Conservation (phyloP, 768 basidiomycete species). For the Suillus clintonianus region DNA sequence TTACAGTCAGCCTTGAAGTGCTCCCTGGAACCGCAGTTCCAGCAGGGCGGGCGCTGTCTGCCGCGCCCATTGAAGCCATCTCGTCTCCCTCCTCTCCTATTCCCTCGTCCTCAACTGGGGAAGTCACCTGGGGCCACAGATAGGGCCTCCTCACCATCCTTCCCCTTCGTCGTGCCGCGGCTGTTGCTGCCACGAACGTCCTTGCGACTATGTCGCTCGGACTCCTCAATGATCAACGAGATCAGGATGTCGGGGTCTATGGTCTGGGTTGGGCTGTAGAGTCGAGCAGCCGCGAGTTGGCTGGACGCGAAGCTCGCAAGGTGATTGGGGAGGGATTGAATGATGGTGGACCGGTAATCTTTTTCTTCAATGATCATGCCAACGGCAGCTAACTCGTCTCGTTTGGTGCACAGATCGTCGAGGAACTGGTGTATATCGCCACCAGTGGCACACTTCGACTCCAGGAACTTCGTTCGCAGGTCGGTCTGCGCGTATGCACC, state of each 20-base stretch:
- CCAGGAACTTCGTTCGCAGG: not conserved
- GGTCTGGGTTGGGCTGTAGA: not conserved
- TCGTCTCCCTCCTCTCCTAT: too few species aligned
- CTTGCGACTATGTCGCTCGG: too few species aligned
- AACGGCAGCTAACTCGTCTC: not conserved
- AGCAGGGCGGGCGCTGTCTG: too few species aligned
- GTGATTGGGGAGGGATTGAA: not conserved
- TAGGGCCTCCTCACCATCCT: too few species aligned
- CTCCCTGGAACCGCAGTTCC: too few species aligned
- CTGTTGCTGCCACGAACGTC: too few species aligned
- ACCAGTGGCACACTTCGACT: not conserved
- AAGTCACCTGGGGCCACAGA: too few species aligned
- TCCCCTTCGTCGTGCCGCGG: too few species aligned
- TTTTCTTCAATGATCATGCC: not conserved
- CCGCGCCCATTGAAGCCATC: too few species aligned
- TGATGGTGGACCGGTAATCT: not conserved
- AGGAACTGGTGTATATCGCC: not conserved
- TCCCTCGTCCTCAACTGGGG: too few species aligned
- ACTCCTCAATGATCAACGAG: too few species aligned
- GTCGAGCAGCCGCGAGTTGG: not conserved
- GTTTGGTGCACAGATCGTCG: not conserved
- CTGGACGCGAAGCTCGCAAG: not conserved
- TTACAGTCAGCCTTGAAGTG: too few species aligned
- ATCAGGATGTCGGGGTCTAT: not conserved
- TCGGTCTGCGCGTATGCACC: not conserved